A percentile compares a stretch with the other conserved stretches of the same genome.
Evolutionary conservation across 805 yeast species (phyloP).

Genomic region (Blastobotrys chiropterorum): DNA sequence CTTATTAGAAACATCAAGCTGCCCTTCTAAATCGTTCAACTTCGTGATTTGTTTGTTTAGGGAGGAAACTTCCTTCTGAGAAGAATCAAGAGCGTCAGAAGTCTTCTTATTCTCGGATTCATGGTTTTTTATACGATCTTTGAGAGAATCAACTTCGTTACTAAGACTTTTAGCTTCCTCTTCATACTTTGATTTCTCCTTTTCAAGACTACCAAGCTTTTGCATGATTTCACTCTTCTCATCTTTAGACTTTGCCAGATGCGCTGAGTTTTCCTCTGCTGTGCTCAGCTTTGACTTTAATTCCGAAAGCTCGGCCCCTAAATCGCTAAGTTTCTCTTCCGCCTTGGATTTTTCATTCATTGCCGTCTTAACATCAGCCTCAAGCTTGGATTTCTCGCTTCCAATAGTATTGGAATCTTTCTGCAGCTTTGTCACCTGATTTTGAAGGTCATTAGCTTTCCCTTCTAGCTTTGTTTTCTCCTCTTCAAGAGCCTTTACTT

Average conservation of each 20-base stretch:
- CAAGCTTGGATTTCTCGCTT: neutral
- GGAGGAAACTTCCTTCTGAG: neutral
- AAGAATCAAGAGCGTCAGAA: neutral
- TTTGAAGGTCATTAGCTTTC: neutral
- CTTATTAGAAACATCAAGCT: neutral
- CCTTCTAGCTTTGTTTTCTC: conserved; percentile 3
- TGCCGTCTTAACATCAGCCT: neutral
- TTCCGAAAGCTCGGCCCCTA: neutral
- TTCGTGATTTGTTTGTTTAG: neutral
- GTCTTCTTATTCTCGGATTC: neutral
- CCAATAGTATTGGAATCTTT: neutral
- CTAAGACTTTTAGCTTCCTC: conserved; percentile 5
- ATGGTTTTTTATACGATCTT: neutral
- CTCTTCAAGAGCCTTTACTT: conserved; percentile 5
- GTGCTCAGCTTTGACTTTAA: neutral
- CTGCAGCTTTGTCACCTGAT: neutral
- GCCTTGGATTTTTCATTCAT: neutral
- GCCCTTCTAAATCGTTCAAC: neutral
- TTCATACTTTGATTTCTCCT: conserved; percentile 6
- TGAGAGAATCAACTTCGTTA: neutral
- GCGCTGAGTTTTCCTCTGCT: neutral
- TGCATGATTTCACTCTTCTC: neutral
- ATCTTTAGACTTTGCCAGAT: neutral
- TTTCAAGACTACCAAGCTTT: conserved; percentile 1
- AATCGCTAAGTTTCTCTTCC: neutral